Percentiles rank a stretch among this genome's conserved stretches.
Evolutionary conservation across 768 basidiomycete species (phyloP).

Genomic region (Lentinus brumalis): DNA sequence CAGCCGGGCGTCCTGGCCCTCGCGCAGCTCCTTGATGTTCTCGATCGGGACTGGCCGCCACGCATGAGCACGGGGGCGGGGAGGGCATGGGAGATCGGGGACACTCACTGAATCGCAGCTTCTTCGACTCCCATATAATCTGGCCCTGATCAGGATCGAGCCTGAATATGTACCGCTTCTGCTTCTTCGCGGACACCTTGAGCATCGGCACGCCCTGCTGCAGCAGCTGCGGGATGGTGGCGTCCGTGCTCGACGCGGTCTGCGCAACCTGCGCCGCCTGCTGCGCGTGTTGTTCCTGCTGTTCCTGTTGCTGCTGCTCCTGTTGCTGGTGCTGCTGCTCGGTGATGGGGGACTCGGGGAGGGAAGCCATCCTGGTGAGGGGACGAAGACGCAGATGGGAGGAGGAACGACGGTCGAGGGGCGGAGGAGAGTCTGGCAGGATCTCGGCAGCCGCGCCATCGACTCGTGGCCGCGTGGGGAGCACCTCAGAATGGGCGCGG

Average conservation of each 20-base stretch:
- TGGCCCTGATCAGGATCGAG: constrained; percentile 82
- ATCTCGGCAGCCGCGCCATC: neutral
- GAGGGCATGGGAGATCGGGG: neutral
- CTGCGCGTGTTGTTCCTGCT: neutral
- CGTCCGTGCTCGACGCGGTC: constrained; percentile 32
- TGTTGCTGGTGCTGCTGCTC: constrained; percentile 1
- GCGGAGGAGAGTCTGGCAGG: neutral
- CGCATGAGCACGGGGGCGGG: neutral
- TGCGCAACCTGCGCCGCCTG: constrained; percentile 13
- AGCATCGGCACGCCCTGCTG: constrained; percentile 73
- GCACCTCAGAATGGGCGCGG: constrained; percentile 22
- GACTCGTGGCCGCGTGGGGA: constrained; percentile 19
- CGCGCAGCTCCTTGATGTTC: constrained; percentile 83
- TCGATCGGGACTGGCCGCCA: constrained; percentile 72
- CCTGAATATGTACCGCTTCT: constrained; percentile 69
- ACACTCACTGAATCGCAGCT: constrained; percentile 61
- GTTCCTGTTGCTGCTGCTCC: neutral
- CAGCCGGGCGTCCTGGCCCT: constrained; percentile 67
- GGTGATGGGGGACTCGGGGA: constrained; percentile 7
- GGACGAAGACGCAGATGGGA: neutral
- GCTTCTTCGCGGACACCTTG: constrained; percentile 79
- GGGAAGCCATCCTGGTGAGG: constrained; percentile 16
- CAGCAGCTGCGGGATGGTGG: constrained; percentile 57
- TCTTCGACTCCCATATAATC: constrained; percentile 77
- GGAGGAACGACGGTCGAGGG: constrained; percentile 1